A percentile compares a stretch with the other conserved stretches of the same genome.
Conservation (phyloP, 495 filamentous ascomycete genomes). For the Daldinia decipiens region DNA sequence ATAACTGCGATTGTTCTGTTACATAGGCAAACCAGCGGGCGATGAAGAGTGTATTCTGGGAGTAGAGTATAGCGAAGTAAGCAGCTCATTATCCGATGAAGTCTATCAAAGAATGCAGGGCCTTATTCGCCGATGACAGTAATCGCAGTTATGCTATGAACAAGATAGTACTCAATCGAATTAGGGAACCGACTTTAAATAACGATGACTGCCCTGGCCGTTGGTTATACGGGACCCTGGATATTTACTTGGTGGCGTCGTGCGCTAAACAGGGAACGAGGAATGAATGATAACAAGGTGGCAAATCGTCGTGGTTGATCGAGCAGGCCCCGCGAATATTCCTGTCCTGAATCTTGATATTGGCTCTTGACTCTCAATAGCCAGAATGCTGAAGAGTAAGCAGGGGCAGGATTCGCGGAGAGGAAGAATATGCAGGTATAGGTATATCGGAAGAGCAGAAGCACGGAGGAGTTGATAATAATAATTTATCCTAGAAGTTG, state of each 20-base stretch:
- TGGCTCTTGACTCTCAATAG: slow-evolving; percentile 12
- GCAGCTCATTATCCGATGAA: slow-evolving; percentile 19
- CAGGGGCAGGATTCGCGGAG: slow-evolving; percentile 26
- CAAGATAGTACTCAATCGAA: background rate
- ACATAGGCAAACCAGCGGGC: background rate
- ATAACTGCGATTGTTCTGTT: background rate
- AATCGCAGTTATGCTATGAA: background rate
- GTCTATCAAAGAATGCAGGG: background rate
- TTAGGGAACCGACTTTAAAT: background rate
- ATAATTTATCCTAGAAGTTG: slow-evolving; percentile 28
- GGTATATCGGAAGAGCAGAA: slow-evolving; percentile 15
- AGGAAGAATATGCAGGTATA: background rate
- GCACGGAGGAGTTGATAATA: slow-evolving; percentile 12
- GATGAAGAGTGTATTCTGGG: slow-evolving; percentile 6
- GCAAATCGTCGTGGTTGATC: slow-evolving; percentile 18
- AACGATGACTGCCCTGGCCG: background rate
- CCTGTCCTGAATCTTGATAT: slow-evolving; percentile 25
- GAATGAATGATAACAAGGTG: slow-evolving; percentile 10
- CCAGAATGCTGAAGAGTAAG: slow-evolving; percentile 13
- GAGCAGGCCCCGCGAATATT: slow-evolving; percentile 20
- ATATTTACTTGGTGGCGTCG: slow-evolving; percentile 18
- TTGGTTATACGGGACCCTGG: slow-evolving; percentile 3
- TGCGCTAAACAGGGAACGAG: slow-evolving; percentile 14
- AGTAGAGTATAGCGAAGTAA: slow-evolving; percentile 8
- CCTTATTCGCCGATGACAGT: background rate